phyloP scores from a whole-genome alignment of 1,139 yeast species.

The Zhuliangozyma blackwelliae region DNA sequence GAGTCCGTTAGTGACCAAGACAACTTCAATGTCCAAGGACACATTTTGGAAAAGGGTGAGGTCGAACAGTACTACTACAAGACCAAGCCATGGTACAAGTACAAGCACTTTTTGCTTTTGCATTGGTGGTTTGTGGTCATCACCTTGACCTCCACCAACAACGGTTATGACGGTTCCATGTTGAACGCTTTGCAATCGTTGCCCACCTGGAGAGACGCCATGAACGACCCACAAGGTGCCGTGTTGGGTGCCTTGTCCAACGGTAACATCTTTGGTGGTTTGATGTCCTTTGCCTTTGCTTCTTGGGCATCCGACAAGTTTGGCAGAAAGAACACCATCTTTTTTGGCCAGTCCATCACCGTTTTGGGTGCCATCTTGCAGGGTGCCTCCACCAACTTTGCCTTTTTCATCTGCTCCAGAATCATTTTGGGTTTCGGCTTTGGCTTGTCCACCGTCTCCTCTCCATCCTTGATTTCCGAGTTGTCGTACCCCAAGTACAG shows the following conservation, averaged over 20 bases:
- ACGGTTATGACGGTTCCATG: constrained; percentile 51
- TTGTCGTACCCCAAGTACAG: constrained; percentile 47
- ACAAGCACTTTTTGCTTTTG: constrained; percentile 32
- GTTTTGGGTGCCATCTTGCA: constrained; percentile 40
- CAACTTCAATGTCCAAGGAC: neutral
- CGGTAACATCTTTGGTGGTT: constrained; percentile 23
- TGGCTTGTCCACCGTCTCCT: constrained; percentile 32
- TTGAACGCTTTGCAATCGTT: constrained; percentile 49
- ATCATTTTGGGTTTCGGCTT: constrained; percentile 41
- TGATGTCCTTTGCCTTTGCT: constrained; percentile 18
- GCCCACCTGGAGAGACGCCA: constrained; percentile 27
- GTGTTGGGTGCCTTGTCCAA: constrained; percentile 43
- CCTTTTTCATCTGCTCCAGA: constrained; percentile 36
- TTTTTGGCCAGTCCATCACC: constrained; percentile 21
- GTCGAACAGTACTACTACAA: constrained; percentile 4
- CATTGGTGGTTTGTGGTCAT: constrained; percentile 34
- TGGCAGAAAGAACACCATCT: constrained; percentile 32
- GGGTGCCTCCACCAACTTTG: constrained; percentile 36
- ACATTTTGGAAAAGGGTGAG: neutral
- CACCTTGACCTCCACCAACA: constrained; percentile 43
- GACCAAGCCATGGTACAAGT: constrained; percentile 16
- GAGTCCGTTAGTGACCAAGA: no score
- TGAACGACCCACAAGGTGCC: constrained; percentile 41
- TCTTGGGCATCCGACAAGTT: constrained; percentile 21
- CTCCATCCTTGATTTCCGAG: constrained; percentile 40